Conservation (phyloP, 1,284 basidiomycete genomes). For the Sporisorium iseilematis-ciliati region DNA sequence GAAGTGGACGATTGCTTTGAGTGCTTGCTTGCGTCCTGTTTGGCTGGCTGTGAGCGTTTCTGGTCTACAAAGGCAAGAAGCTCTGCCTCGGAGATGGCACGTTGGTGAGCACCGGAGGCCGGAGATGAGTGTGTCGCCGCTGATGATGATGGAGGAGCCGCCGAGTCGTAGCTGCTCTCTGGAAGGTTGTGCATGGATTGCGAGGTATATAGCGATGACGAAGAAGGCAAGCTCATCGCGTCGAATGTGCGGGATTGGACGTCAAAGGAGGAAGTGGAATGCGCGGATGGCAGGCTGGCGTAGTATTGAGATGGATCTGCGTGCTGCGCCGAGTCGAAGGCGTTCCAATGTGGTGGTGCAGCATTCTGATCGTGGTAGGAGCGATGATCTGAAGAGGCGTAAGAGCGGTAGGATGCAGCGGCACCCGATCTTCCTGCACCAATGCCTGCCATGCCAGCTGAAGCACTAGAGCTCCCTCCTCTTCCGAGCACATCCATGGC, state of each 20-base stretch:
- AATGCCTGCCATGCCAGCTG: conserved; percentile 36
- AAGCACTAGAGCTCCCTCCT: conserved; percentile 10
- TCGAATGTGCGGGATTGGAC: conserved; percentile 23
- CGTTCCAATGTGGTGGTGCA: conserved; percentile 7
- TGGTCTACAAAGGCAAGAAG: conserved; percentile 53
- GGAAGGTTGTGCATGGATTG: conserved; percentile 24
- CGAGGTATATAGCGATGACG: conserved; percentile 18
- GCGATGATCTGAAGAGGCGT: conserved; percentile 9
- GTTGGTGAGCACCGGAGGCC: conserved; percentile 7
- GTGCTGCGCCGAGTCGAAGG: conserved; percentile 22
- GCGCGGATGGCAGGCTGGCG: conserved; percentile 12
- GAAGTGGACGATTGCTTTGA: background rate
- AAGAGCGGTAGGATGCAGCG: conserved; percentile 21
- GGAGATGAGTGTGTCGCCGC: background rate
- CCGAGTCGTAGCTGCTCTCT: background rate
- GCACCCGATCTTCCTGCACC: conserved; percentile 28
- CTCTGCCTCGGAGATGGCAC: conserved; percentile 47
- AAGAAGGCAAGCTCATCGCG: conserved; percentile 17
- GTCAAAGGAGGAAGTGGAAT: conserved; percentile 25
- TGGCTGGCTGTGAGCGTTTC: conserved; percentile 20
- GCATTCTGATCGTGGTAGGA: conserved; percentile 14
- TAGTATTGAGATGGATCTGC: conserved; percentile 16
- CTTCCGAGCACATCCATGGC: background rate
- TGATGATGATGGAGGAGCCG: background rate
- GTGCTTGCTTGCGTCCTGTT: background rate